Base-by-base conservation (phyloP, 2,329 filamentous ascomycete species). In the Emericellopsis atlantica region DNA sequence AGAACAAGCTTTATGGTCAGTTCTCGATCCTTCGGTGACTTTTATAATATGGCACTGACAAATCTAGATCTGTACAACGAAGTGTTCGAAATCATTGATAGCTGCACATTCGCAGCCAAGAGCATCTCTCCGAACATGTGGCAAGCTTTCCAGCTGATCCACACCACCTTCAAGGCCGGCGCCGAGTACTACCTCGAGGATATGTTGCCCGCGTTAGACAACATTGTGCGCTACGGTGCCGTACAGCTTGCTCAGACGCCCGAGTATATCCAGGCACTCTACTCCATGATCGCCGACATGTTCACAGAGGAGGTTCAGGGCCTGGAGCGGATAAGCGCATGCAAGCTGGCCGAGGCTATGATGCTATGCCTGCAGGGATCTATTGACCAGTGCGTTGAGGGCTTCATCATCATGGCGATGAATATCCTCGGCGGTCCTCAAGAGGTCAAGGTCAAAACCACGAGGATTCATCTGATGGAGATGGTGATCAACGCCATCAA, bases 401-500 rank as follows among this genome's bases (percentile, higher is more conserved):
- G 87, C 44, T 96, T 98, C 60, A 81, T 96, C 50, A 77, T 78
- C 50, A 80, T 96, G 61, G 84, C 87, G 24, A 96, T 96, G 88
- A 73, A 66, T 37, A 81, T 89, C 32, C 72, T 98, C 32, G 77
- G 70, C 18, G 78, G 74, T 39, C 12, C 26, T 12, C 74, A 82
- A 35, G 84, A 94, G 48, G 70, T 85, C 40, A 89, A 88, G 63
- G 81, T 93, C 51, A 95, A 93, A 70, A 89, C 86, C 4, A 93
- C 95, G 61, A 83, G 86, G 53, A 89, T 96, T 41, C 90, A 98
- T 59, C 67, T 98, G 36, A 94, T 98, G 84, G 92, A 98, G 66
- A 93, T 98, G 80, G 80, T 98, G 44, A 95, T 98, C 69, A 96
- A 96, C 62, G 80, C 85, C 42, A 88, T 96, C 53, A 94, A 96